Base-by-base conservation (phyloP, 2,329 filamentous ascomycete species). In the Alternaria novae-zelandiae region DNA sequence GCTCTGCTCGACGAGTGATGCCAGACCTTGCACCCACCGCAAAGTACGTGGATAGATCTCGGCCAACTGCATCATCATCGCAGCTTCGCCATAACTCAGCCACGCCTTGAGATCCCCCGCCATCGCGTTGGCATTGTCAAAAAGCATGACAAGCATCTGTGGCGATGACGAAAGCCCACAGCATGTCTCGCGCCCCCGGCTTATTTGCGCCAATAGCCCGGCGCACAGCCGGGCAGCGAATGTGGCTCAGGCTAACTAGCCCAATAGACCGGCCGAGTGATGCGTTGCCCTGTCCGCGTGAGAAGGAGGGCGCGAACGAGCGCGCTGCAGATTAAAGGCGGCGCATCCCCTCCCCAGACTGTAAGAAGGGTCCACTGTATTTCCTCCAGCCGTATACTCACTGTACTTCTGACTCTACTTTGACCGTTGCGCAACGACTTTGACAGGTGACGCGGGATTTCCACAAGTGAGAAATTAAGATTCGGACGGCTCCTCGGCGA, bases 161-260 rank as follows among this genome's bases (percentile, higher is more conserved):
- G 41, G 32, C 41, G 59, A 61, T 66, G 65, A 68, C 67, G 65
- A 63, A 64, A 63, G 26, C 21, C 7, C 41, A 12, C 43, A 56
- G 41, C 54, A 28, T 21, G 25, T 41, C 25, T 21, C 13, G 54
- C 41, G 13, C 32, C 46, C 30, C 57, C 54, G 45, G 43, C 30
- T 59, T 57, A 54, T 67, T 41, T 25, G 51, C 66, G 45, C 64
- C 68, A 70, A 64, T 70, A 15, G 41, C 15, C 13, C 49, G 32
- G 53, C 32, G 12, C 57, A 26, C 50, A 20, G 44, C 30, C 30
- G 30, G 30, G 30, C 30, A 32, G 30, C 23, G 57, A 21, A 25
- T 60, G 58, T 60, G 58, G 58, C 58, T 57, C 44, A 60, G 41
- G 41, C 28, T 41, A 25, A 51, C 49, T 41, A 43, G 51, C 58